Percentiles rank a stretch among this genome's conserved stretches.
Conservation (phyloP, 345 rosid species). For the Moricandia arvensis region DNA sequence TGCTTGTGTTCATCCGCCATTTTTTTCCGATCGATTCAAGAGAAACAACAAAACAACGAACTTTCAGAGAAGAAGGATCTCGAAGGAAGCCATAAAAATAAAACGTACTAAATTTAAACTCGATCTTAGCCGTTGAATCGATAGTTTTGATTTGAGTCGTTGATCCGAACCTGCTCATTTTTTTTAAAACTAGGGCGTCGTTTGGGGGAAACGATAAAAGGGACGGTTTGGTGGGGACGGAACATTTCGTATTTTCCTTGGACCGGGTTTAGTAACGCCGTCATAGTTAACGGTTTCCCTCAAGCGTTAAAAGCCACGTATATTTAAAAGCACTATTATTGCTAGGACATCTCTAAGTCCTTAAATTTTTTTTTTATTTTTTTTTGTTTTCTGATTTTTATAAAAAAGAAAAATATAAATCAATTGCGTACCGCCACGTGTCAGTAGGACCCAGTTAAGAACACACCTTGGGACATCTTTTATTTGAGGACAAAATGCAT, state of each 20-base stretch:
- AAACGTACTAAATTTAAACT: neutral
- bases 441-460: too few relatives aligned
- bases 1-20: slow-evolving; percentile 38
- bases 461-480: too few relatives aligned
- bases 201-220: neutral
- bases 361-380: too few relatives aligned
- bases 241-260: neutral
- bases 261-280: slow-evolving; percentile 12
- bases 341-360: too few relatives aligned
- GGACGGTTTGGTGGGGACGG: neutral
- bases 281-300: neutral
- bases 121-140: slow-evolving; percentile 21
- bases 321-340: too few relatives aligned
- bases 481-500: too few relatives aligned
- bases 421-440: too few relatives aligned
- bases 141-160: slow-evolving; percentile 14
- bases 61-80: slow-evolving; percentile 19
- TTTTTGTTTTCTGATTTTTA: too few relatives aligned
- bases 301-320: neutral
- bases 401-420: too few relatives aligned
- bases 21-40: slow-evolving; percentile 12
- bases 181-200: too few relatives aligned
- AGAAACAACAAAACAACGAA: neutral
- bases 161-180: neutral
- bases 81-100: slow-evolving; percentile 21